Conservation (phyloP, 176 grass and related monocot genomes). For the Oryza australiensis region DNA sequence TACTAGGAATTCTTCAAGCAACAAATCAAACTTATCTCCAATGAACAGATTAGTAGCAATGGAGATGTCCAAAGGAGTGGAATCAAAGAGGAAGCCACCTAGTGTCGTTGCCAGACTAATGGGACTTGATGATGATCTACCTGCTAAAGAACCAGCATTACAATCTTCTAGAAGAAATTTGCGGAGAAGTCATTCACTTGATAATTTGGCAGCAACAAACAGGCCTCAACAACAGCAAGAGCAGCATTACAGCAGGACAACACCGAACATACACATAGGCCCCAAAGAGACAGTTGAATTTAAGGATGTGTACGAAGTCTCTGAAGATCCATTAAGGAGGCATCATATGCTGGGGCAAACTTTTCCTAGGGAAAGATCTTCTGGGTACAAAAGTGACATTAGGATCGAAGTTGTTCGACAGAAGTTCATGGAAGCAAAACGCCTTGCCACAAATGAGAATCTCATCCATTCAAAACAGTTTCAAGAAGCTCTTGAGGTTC, state of each 20-base stretch:
- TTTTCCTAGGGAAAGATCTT: conserved; percentile 32
- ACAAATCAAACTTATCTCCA: conserved; percentile 56
- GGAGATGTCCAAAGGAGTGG: conserved; percentile 58
- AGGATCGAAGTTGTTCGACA: conserved; percentile 70
- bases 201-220: conserved; percentile 25
- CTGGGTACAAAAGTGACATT: conserved; percentile 42
- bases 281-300: conserved; percentile 58
- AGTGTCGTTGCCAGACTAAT: conserved; percentile 89
- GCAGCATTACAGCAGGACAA: conserved; percentile 34
- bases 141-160: conserved; percentile 45
- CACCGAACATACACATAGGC: conserved; percentile 26
- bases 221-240: conserved; percentile 25
- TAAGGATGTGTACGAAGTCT: conserved; percentile 77
- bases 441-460: conserved; percentile 65
- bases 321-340: conserved; percentile 52
- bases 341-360: conserved; percentile 43
- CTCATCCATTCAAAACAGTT: conserved; percentile 71
- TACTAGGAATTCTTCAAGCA: conserved; percentile 43
- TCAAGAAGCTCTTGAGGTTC: conserved; percentile 83
- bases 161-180: conserved; percentile 43
- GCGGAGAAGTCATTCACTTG: conserved; percentile 41
- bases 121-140: conserved; percentile 86
- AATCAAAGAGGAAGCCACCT: conserved; percentile 61
- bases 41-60: conserved; percentile 69
- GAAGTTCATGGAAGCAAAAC: conserved; percentile 91